A percentile compares a stretch with the other conserved stretches of the same genome.
Conservation (phyloP, 23 red algal genomes). For the Gracilariopsis chorda region DNA sequence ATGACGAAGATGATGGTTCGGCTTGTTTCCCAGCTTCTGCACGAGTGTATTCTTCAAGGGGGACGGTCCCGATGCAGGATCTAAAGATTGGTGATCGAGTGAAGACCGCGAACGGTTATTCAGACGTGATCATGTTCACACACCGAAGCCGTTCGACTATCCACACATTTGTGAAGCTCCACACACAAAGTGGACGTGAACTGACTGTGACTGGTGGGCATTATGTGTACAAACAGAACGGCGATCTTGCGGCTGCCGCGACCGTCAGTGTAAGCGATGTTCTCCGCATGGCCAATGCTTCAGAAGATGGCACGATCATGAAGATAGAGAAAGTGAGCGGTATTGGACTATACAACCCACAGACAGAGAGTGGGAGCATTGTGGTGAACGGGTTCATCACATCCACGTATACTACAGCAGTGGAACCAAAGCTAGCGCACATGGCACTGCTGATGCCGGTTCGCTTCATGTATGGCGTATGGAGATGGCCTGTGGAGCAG, state of each 20-base stretch:
- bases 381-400: slow-evolving; percentile 34
- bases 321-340: neutral
- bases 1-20: slow-evolving; percentile 32
- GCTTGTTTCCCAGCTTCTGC: slow-evolving; percentile 63
- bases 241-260: slow-evolving; percentile 1
- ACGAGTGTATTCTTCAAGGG: neutral
- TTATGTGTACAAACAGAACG: slow-evolving; percentile 19
- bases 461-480: neutral
- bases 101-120: neutral
- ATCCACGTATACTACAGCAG: slow-evolving; percentile 40
- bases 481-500: neutral
- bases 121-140: slow-evolving; percentile 51
- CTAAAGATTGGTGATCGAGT: slow-evolving; percentile 53
- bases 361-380: slow-evolving; percentile 24
- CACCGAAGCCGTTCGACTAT: neutral
- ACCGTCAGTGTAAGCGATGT: slow-evolving; percentile 12
- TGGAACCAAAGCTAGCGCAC: slow-evolving; percentile 19
- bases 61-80: slow-evolving; percentile 32
- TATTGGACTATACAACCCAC: slow-evolving; percentile 2
- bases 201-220: slow-evolving; percentile 36
- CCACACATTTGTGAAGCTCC: slow-evolving; percentile 4
- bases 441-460: slow-evolving; percentile 18
- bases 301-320: neutral
- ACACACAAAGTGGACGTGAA: neutral
- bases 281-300: slow-evolving; percentile 9